Evolutionary conservation across 2,329 filamentous ascomycete genomes (phyloP).

Genomic region (Incumbomyces lentus): DNA sequence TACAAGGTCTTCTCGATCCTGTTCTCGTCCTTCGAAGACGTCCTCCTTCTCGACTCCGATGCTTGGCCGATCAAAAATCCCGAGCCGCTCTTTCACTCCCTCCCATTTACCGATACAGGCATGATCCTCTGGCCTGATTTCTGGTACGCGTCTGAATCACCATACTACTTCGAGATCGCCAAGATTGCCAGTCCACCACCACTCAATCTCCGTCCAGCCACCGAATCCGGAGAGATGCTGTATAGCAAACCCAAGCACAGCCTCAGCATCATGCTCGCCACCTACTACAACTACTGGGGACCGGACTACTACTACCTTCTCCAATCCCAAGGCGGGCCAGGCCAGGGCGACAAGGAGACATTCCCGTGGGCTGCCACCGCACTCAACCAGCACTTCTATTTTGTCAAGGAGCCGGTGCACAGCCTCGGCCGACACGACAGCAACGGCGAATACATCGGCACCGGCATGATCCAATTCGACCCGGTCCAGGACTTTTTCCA

Average conservation of each 20-base stretch:
- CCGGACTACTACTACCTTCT: conserved; percentile 42
- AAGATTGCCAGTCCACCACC: conserved; percentile 25
- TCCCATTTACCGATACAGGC: conserved; percentile 26
- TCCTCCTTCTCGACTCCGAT: conserved; percentile 32
- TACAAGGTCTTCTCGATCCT: conserved; percentile 30
- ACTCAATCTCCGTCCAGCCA: conserved; percentile 26
- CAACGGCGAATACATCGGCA: conserved; percentile 18
- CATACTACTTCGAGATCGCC: conserved; percentile 37
- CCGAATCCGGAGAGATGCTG: conserved; percentile 41
- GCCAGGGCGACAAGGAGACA: conserved; percentile 42
- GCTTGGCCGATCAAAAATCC: conserved; percentile 27
- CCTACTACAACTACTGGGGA: conserved; percentile 48
- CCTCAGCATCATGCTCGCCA: conserved; percentile 38
- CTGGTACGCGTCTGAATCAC: conserved; percentile 35
- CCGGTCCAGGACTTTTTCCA: conserved; percentile 26
- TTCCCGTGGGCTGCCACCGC: conserved; percentile 37
- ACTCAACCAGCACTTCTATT: conserved; percentile 32
- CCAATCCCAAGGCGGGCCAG: conserved; percentile 34
- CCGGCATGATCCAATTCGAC: conserved; percentile 31
- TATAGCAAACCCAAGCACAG: conserved; percentile 40
- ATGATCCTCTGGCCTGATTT: conserved; percentile 32
- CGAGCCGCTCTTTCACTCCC: conserved; percentile 24
- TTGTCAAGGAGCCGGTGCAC: conserved; percentile 27
- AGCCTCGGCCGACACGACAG: conserved; percentile 24
- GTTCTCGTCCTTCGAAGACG: conserved; percentile 29